phyloP scores from a whole-genome alignment of 192 early-diverging fungal species.

The Linderina pennispora region DNA sequence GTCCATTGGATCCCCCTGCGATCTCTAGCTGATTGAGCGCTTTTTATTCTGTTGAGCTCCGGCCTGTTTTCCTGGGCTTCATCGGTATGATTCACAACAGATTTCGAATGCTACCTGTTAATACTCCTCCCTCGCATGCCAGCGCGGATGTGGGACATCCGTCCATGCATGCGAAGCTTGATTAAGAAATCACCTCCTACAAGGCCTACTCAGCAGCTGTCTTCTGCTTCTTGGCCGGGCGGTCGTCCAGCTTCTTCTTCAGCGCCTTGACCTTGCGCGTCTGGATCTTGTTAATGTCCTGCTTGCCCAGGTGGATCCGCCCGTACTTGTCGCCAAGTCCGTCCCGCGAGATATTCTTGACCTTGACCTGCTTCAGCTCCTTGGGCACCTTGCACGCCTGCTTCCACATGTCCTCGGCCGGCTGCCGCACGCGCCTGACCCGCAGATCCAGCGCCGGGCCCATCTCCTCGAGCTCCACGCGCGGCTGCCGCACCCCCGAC shows the following conservation, averaged over 20 bases:
- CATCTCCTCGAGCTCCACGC: conserved; percentile 91
- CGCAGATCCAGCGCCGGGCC: conserved; percentile 82
- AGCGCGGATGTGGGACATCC: too few relatives aligned
- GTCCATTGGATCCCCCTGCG: too few relatives aligned
- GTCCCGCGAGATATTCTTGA: conserved; percentile 88
- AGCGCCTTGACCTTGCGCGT: conserved; percentile 99
- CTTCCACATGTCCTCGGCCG: conserved; percentile 80
- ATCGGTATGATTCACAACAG: too few relatives aligned
- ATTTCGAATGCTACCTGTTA: too few relatives aligned
- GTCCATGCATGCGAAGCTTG: too few relatives aligned
- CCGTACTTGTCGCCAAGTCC: conserved; percentile 91
- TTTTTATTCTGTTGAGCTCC: too few relatives aligned
- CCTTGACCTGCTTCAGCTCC: conserved; percentile 66
- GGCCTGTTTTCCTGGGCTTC: too few relatives aligned
- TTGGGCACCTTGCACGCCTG: conserved; percentile 77
- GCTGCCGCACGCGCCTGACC: conserved; percentile 64
- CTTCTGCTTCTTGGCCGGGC: conserved; percentile 21
- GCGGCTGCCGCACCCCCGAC: conserved; percentile 74
- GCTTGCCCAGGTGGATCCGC: conserved; percentile 85
- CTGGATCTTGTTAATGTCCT: conserved; percentile 89
- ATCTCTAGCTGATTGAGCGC: too few relatives aligned
- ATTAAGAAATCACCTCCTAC: too few relatives aligned
- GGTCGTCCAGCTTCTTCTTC: conserved; percentile 52
- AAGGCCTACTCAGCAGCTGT: conserved; percentile 9
- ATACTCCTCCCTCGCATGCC: too few relatives aligned